A percentile compares a stretch with the other conserved stretches of the same genome.
phyloP scores from a whole-genome alignment of 108 stramenopile species.

The Cyclotella cryptica region DNA sequence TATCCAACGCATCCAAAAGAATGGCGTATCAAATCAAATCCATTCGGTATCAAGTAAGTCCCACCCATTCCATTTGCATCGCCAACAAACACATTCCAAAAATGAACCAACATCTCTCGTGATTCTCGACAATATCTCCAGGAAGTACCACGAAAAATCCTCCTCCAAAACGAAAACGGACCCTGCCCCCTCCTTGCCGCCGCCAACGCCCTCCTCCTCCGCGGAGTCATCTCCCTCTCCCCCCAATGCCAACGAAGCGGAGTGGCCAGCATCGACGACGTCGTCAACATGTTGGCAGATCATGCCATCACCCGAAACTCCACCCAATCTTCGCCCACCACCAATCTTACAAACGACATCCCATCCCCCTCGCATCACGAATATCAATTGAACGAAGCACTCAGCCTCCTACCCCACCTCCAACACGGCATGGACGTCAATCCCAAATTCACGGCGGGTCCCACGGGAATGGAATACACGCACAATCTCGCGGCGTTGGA shows the following conservation, averaged over 20 bases:
- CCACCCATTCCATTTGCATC: too few relatives aligned
- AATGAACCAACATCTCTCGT: too few relatives aligned
- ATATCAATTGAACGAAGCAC: slow-evolving; percentile 78
- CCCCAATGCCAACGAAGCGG: slow-evolving; percentile 56
- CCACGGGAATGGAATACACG: slow-evolving; percentile 91
- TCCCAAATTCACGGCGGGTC: slow-evolving; percentile 85
- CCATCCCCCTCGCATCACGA: slow-evolving; percentile 49
- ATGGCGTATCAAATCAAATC: slow-evolving; percentile 44
- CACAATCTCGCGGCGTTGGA: slow-evolving; percentile 90
- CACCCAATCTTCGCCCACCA: not conserved
- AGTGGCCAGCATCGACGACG: slow-evolving; percentile 77
- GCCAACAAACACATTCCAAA: too few relatives aligned
- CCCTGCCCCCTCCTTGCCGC: slow-evolving; percentile 97
- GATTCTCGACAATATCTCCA: too few relatives aligned
- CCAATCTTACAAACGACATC: too few relatives aligned
- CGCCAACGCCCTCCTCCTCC: slow-evolving; percentile 91
- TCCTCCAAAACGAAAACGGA: slow-evolving; percentile 92
- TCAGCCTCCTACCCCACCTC: slow-evolving; percentile 85
- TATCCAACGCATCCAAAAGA: not conserved
- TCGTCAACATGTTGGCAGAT: slow-evolving; percentile 77
- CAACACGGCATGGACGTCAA: slow-evolving; percentile 98
- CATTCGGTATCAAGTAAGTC: slow-evolving; percentile 20
- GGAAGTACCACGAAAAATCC: slow-evolving; percentile 53
- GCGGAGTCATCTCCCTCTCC: slow-evolving; percentile 72
- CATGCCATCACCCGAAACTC: slow-evolving; percentile 43